These are phyloP conservation scores for Staphylotrichum tortipilum DNA, from an alignment of 495 filamentous ascomycete species.

Conservation along the genomic window DNA sequence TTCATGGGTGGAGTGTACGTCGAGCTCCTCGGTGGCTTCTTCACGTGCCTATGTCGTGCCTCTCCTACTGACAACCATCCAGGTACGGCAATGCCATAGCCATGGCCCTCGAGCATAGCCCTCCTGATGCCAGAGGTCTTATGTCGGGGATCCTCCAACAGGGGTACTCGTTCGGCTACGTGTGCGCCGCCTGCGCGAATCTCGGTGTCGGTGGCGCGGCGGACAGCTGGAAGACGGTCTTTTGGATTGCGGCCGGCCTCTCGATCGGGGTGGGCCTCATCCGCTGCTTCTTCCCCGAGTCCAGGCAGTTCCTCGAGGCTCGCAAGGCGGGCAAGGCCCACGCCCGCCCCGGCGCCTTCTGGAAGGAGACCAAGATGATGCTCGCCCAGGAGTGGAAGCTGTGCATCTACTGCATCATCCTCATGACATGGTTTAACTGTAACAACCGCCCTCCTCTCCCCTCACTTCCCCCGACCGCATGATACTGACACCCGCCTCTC, in stretches of 20 bases:
- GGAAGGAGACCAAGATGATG: constrained; percentile 53
- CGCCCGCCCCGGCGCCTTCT: constrained; percentile 46
- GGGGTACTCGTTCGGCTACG: constrained; percentile 68
- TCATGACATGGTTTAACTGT: constrained; percentile 61
- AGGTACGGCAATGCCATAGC: constrained; percentile 69
- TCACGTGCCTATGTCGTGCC: no score
- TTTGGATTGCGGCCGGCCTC: constrained; percentile 49
- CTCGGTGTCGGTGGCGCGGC: constrained; percentile 51
- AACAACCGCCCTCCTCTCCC: not conserved
- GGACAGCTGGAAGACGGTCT: constrained; percentile 56
- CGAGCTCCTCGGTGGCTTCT: not conserved
- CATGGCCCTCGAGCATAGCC: constrained; percentile 72
- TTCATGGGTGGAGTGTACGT: constrained; percentile 66
- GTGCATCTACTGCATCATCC: constrained; percentile 58
- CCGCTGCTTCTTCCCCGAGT: constrained; percentile 61
- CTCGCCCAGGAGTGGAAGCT: constrained; percentile 60
- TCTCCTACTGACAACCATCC: not conserved
- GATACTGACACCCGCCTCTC: not conserved
- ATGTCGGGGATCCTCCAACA: constrained; percentile 75
- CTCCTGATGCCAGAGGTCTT: constrained; percentile 58
- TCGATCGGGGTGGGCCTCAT: constrained; percentile 56
- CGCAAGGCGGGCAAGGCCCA: constrained; percentile 44
- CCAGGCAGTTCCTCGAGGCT: constrained; percentile 59
- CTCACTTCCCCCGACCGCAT: not conserved
- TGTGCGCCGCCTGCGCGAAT: constrained; percentile 62